A percentile compares a stretch with the other conserved stretches of the same genome.
These are phyloP conservation scores for Candida quercuum DNA, from an alignment of 805 yeast species.

Conservation along the genomic window DNA sequence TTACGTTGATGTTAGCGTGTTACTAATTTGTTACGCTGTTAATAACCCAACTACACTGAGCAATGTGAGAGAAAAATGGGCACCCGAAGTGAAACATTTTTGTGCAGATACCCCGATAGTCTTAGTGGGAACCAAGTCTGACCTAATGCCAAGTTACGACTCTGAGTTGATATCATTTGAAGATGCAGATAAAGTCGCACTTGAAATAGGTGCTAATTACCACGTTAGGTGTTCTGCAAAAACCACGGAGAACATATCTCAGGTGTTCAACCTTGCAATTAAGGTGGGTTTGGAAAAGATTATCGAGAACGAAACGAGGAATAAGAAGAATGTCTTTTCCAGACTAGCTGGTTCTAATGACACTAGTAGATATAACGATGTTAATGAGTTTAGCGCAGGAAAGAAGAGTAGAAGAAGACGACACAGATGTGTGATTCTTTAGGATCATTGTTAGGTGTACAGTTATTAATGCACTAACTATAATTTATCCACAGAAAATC, in stretches of 20 bases:
- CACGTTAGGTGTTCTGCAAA: conserved; percentile 82
- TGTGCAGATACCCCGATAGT: conserved; percentile 77
- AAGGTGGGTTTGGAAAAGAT: conserved; percentile 18
- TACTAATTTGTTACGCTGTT: conserved; percentile 72
- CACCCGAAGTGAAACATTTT: conserved; percentile 78
- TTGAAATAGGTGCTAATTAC: conserved; percentile 58
- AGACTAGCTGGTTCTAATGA: too few species aligned
- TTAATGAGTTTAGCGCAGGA: too few species aligned
- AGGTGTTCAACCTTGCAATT: conserved; percentile 61
- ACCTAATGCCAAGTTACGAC: conserved; percentile 33
- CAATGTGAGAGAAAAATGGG: conserved; percentile 79
- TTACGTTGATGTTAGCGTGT: conserved; percentile 72
- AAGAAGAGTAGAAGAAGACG: too few species aligned
- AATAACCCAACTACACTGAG: conserved; percentile 57
- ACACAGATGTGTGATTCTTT: too few species aligned
- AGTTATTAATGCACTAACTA: too few species aligned
- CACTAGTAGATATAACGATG: too few species aligned
- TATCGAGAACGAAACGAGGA: too few species aligned
- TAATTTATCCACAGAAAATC: too few species aligned
- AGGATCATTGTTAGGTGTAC: too few species aligned
- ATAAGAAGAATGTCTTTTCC: too few species aligned
- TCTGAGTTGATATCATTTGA: conserved; percentile 41
- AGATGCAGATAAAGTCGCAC: conserved; percentile 37
- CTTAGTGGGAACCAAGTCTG: conserved; percentile 80
- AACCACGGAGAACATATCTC: conserved; percentile 55